phyloP scores from a whole-genome alignment of 192 early-diverging fungal species.

The Neocallimastix lanati region DNA sequence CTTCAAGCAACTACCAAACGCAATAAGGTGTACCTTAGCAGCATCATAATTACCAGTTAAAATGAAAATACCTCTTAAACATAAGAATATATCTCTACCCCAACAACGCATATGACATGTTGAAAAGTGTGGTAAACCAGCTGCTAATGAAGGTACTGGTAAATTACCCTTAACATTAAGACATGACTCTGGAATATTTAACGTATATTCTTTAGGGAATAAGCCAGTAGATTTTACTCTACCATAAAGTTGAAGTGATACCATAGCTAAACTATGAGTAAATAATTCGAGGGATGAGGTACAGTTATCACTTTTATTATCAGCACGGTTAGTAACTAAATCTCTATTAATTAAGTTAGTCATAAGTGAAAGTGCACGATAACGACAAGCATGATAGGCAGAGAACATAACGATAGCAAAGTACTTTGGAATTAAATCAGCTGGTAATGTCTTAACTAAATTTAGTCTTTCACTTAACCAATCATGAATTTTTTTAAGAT shows the following conservation, averaged over 20 bases:
- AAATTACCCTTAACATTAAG: not conserved
- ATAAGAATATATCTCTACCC: slow-evolving; percentile 97
- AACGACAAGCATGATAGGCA: slow-evolving; percentile 51
- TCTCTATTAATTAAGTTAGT: slow-evolving; percentile 1
- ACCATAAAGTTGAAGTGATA: slow-evolving; percentile 70
- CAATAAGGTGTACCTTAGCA: slow-evolving; percentile 67
- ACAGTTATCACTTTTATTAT: slow-evolving; percentile 19
- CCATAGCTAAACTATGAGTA: slow-evolving; percentile 50
- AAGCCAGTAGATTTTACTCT: slow-evolving; percentile 63
- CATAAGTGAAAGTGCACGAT: slow-evolving; percentile 30
- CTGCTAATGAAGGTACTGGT: slow-evolving; percentile 47
- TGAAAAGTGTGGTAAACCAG: slow-evolving; percentile 89
- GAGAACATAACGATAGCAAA: slow-evolving; percentile 68
- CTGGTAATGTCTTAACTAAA: slow-evolving; percentile 51
- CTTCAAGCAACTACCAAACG: slow-evolving; percentile 76
- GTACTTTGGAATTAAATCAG: slow-evolving; percentile 82
- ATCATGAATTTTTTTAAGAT: slow-evolving; percentile 23
- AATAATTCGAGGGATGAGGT: slow-evolving; percentile 42
- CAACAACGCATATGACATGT: slow-evolving; percentile 83
- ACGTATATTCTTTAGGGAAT: slow-evolving; percentile 28
- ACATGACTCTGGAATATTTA: not conserved
- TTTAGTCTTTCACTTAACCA: slow-evolving; percentile 64
- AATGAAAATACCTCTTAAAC: slow-evolving; percentile 66
- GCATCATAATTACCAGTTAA: slow-evolving; percentile 65
- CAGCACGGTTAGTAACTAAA: not conserved